A percentile compares a stretch with the other conserved stretches of the same genome.
Evolutionary conservation across 805 yeast species (phyloP).

Genomic region (Metschnikowia peoriensis): DNA sequence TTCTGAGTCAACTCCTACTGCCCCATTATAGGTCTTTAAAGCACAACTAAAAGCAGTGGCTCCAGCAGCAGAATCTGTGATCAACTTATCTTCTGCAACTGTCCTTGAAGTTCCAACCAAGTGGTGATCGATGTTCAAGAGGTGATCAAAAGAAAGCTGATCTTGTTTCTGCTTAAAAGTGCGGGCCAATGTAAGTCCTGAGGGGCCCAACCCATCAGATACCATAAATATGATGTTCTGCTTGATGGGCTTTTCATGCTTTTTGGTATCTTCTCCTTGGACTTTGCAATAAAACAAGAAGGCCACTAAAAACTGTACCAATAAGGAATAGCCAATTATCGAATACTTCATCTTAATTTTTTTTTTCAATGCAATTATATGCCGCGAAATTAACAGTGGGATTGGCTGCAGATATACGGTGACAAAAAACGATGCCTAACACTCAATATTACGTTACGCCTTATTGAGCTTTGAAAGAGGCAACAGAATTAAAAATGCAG

Average conservation of each 20-base stretch:
- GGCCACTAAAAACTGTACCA: too few species aligned
- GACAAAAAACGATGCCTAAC: not conserved
- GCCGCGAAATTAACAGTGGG: not conserved
- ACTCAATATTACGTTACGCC: not conserved
- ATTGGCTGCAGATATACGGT: not conserved
- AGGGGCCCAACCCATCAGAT: conserved; percentile 93
- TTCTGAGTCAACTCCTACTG: conserved; percentile 79
- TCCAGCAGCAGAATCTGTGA: conserved; percentile 97
- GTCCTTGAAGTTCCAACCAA: conserved; percentile 85
- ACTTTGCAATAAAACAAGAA: not conserved
- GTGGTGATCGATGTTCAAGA: conserved; percentile 62
- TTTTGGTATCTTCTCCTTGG: not conserved
- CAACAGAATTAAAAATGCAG: too few species aligned
- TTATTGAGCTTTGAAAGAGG: too few species aligned
- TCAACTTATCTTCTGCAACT: conserved; percentile 67
- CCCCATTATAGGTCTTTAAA: conserved; percentile 82
- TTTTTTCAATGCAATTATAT: not conserved
- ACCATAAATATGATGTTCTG: conserved; percentile 84
- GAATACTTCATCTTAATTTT: too few species aligned
- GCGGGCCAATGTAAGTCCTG: conserved; percentile 76
- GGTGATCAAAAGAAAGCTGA: conserved; percentile 50
- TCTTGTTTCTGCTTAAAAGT: conserved; percentile 66
- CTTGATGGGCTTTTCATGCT: conserved; percentile 33
- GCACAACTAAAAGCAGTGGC: conserved; percentile 93
- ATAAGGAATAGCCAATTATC: too few species aligned